Base-by-base conservation (phyloP, 345 rosid genomes). In the Brassica carinata region DNA sequence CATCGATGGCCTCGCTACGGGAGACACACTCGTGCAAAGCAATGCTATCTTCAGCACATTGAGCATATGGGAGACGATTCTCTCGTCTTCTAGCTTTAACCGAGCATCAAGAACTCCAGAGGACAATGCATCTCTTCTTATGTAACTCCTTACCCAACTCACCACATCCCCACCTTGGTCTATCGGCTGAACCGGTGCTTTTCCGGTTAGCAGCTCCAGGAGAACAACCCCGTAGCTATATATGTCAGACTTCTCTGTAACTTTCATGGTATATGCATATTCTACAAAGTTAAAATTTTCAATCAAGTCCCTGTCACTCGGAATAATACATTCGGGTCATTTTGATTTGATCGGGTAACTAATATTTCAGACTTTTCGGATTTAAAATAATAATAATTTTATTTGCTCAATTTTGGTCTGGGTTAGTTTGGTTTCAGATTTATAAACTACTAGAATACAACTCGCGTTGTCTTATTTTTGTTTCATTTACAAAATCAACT, bases 201-300 rank as follows among this genome's bases (percentile, higher is more conserved):
- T 93, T 10, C 99, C 98, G 0, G 99, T 95, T 67, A 90, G 77
- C 72, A 90, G 83, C 81, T 90, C 94, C 79, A 90, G 58, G 19
- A 90, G 79, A 71, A 95, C 98, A 8, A 93, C 99, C 68, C 99
- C 99, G 14, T 90, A 95, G 89, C 99, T 93, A 33, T 95, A 95
- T 30, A 87, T 87, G 85, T 95, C 99, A 33, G 98, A 89, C 78
- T 93, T 95, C 82, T 95, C 99, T 0, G 97, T 90, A 34, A 93
- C 91, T 78, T 95, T 95, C 99, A 93, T 89, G 14, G 99, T 93
- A 78, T 93, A 95, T 63, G 99, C 98, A 75, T 93, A 93, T 75
- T 95, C 99, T 90, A 89, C 55, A 65, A 84, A 87, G 88, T 94
- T 57, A 8, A 5, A 64, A 67, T 11, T 63, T 17, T 48, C 33